phyloP scores from a whole-genome alignment of 2,329 filamentous ascomycete genomes.

The Rutstroemia sp. region DNA sequence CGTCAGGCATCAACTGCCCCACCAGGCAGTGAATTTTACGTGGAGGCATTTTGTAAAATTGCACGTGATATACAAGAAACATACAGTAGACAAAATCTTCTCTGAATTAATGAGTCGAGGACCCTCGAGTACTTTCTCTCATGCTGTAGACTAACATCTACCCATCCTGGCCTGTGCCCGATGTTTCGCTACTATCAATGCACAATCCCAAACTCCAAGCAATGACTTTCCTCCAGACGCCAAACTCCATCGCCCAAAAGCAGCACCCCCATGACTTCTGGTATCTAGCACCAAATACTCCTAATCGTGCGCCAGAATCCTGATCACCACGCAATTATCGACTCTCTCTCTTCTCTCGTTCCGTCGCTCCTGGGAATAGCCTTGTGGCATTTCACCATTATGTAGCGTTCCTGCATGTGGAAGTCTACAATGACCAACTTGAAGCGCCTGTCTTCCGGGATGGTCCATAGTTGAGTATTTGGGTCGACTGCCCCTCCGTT shows the following conservation, averaged over 20 bases:
- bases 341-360: slow-evolving; percentile 20
- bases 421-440: slow-evolving; percentile 22
- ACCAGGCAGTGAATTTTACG: slow-evolving; percentile 2
- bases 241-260: neutral
- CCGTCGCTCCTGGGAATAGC: slow-evolving; percentile 17
- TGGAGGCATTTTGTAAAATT: neutral
- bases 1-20: slow-evolving; percentile 6
- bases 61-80: neutral
- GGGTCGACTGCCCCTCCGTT: neutral
- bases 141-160: too few species aligned
- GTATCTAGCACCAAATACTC: neutral
- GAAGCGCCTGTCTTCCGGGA: slow-evolving; percentile 24
- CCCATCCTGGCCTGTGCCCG: too few species aligned
- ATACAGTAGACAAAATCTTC: too few species aligned
- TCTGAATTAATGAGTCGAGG: too few species aligned
- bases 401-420: slow-evolving; percentile 23
- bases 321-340: slow-evolving; percentile 24
- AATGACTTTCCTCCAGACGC: too few species aligned
- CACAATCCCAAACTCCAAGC: too few species aligned
- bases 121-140: too few species aligned
- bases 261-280: neutral
- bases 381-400: slow-evolving; percentile 21
- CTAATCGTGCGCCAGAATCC: neutral
- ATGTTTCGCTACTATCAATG: too few species aligned
- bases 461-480: slow-evolving; percentile 9